Evolutionary conservation across 768 basidiomycete genomes (phyloP).

Genomic region (Amylocystis lapponica): DNA sequence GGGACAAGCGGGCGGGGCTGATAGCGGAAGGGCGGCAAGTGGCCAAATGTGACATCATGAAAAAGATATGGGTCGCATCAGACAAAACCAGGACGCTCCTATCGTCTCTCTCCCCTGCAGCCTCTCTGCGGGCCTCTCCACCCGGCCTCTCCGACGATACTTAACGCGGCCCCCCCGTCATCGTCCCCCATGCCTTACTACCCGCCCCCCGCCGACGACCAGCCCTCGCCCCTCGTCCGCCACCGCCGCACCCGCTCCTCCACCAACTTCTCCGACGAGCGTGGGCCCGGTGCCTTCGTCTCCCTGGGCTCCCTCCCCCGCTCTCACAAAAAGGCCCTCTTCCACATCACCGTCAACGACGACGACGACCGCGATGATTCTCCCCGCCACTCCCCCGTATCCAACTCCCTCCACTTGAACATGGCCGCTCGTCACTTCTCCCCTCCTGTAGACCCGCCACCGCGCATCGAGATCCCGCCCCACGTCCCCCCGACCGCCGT

Average conservation of each 20-base stretch:
- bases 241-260: conserved; percentile 27
- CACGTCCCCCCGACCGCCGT: conserved; percentile 19
- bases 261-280: conserved; percentile 33
- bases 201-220: conserved; percentile 19
- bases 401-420: conserved; percentile 22
- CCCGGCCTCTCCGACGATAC: too few species aligned
- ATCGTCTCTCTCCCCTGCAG: not conserved
- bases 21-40: too few species aligned
- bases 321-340: conserved; percentile 27
- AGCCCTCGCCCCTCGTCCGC: conserved; percentile 7
- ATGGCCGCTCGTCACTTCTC: conserved; percentile 19
- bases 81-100: not conserved
- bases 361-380: conserved; percentile 25
- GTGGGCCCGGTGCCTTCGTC: conserved; percentile 43
- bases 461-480: conserved; percentile 16
- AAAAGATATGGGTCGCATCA: too few species aligned
- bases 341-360: conserved; percentile 27
- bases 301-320: conserved; percentile 43
- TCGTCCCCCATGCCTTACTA: conserved; percentile 21
- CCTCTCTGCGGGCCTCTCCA: too few species aligned
- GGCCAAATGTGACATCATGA: too few species aligned
- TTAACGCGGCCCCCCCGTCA: not conserved
- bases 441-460: conserved; percentile 15
- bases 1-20: too few species aligned
- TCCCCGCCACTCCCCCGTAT: conserved; percentile 7